Evolutionary conservation across 2,329 filamentous ascomycete species (phyloP), one percentile per base, ranked within the genome.

Genomic region (Sarocladiaceae sp.): DNA sequence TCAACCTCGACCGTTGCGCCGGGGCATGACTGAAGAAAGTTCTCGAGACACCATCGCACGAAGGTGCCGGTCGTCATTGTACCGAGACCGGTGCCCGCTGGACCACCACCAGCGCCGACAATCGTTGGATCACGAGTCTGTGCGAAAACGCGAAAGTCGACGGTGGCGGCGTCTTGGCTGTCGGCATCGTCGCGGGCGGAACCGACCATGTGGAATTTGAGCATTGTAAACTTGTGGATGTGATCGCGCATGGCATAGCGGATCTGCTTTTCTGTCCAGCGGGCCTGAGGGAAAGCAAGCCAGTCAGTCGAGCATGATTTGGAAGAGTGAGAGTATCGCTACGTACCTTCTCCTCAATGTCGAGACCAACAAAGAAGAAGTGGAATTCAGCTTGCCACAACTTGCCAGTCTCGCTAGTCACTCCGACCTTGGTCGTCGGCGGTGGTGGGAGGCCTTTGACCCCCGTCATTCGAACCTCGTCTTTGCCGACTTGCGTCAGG

Each of bases 121-220:
- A 59, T 49, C 60, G 55, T 65, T 61, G 68, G 43, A 32, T 51
- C 57, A 9, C 50, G 55, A 11, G 73, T 69, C 52, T 79, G 67
- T 0, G 63, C 62, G 49, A 72, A 61, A 51, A 68, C 58, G 43
- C 67, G 52, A 50, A 72, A 62, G 46, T 70, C 66, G 2, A 72
- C 69, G 2, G 70, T 74, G 3, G 68, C 69, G 2, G 60, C 60
- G 16, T 66, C 64, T 34, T 73, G 68, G 19, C 59, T 63, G 5
- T 50, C 50, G 0, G 66, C 64, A 41, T 70, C 55, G 2, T 58
- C 53, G 1, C 62, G 58, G 51, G 61, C 18, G 54, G 59, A 19
- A 65, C 71, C 47, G 63, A 67, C 47, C 43, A 46, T 37, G 45
- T 51, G 47, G 58, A 63, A 48, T 52, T 55, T 46, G 53, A 52